Evolutionary conservation across 768 basidiomycete genomes (phyloP).

Genomic region (Boletus vermiculosoides): DNA sequence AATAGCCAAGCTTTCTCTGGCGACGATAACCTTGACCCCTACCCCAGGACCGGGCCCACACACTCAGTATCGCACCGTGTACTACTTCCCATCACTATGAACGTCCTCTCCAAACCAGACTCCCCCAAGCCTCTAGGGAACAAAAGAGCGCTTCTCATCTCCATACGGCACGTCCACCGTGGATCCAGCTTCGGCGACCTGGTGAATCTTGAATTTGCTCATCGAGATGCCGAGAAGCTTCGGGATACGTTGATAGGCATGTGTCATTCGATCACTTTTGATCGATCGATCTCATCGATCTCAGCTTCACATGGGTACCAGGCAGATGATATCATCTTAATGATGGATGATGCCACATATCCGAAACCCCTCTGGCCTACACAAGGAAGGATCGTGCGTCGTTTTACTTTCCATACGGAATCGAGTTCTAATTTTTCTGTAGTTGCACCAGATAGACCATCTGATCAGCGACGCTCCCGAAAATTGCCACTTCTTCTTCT

Average conservation of each 20-base stretch:
- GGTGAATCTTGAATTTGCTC: slow-evolving; percentile 14
- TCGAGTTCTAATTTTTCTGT: not conserved
- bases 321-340: slow-evolving; percentile 39
- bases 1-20: not conserved
- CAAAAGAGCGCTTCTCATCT: slow-evolving; percentile 24
- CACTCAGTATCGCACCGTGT: no score
- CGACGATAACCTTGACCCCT: not conserved
- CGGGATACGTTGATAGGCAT: slow-evolving; percentile 19
- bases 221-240: slow-evolving; percentile 19
- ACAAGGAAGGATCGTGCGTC: slow-evolving; percentile 42
- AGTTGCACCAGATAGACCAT: slow-evolving; percentile 41
- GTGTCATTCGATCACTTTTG: not conserved
- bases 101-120: not conserved
- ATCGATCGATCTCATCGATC: not conserved
- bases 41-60: not conserved
- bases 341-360: slow-evolving; percentile 39
- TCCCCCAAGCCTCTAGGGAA: not conserved
- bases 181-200: not conserved
- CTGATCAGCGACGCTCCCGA: slow-evolving; percentile 42
- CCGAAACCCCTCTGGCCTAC: slow-evolving; percentile 41
- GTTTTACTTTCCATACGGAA: not conserved
- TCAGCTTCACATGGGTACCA: slow-evolving; percentile 40
- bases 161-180: slow-evolving; percentile 9
- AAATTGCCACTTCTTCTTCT: slow-evolving; percentile 53
- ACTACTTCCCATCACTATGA: no score